Conservation (phyloP, 2,329 filamentous ascomycete species). For the Alternaria arborescens region DNA sequence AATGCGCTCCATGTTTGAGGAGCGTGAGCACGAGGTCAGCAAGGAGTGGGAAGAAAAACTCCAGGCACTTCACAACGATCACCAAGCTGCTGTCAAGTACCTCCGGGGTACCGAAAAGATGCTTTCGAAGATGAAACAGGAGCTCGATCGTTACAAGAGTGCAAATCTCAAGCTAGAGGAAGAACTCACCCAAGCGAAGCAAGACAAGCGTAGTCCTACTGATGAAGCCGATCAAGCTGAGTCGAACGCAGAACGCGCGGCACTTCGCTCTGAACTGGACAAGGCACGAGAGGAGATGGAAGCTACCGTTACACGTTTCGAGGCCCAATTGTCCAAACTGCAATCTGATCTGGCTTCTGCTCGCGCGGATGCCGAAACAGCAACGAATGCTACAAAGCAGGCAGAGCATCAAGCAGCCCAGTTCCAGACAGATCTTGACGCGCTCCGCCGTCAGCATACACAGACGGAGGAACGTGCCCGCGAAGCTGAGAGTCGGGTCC, state of each 20-base stretch:
- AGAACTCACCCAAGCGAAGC: constrained; percentile 71
- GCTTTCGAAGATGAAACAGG: constrained; percentile 97
- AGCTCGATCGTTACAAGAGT: constrained; percentile 89
- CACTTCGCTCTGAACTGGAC: constrained; percentile 73
- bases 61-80: constrained; percentile 92
- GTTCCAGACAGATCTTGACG: constrained; percentile 75
- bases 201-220: constrained; percentile 49
- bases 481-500: constrained; percentile 93
- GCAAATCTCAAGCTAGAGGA: constrained; percentile 84
- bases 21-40: constrained; percentile 86
- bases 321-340: constrained; percentile 73
- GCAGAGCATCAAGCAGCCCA: constrained; percentile 65
- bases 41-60: constrained; percentile 90
- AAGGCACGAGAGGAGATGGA: constrained; percentile 74
- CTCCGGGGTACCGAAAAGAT: constrained; percentile 99
- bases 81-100: constrained; percentile 97
- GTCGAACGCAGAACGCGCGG: constrained; percentile 78
- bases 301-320: constrained; percentile 71
- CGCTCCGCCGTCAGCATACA: constrained; percentile 82
- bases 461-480: constrained; percentile 82
- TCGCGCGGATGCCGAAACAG: constrained; percentile 73
- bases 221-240: constrained; percentile 60
- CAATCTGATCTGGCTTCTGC: constrained; percentile 73
- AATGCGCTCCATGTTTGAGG: constrained; percentile 77
- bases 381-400: constrained; percentile 59